These are phyloP conservation scores for Boletellus sp. DNA, from an alignment of 1,284 basidiomycete genomes.

Conservation along the genomic window DNA sequence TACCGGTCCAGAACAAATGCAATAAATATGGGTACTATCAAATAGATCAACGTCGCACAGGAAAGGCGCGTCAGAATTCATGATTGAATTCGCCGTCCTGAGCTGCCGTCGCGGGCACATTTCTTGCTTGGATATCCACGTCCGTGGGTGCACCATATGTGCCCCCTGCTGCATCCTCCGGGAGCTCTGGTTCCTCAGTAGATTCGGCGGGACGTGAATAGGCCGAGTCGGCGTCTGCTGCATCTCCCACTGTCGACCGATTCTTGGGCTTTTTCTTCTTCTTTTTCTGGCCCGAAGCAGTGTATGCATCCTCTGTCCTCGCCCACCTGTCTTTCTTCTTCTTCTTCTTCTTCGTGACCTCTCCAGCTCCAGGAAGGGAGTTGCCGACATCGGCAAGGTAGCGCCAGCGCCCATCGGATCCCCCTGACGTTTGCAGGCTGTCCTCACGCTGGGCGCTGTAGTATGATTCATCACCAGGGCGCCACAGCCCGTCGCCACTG, in stretches of 20 bases:
- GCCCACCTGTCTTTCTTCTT: slow-evolving; percentile 83
- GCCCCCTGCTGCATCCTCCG: slow-evolving; percentile 69
- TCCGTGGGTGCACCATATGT: slow-evolving; percentile 43
- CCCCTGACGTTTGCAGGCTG: slow-evolving; percentile 31
- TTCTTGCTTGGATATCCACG: slow-evolving; percentile 15
- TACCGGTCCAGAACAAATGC: not conserved
- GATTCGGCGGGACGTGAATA: slow-evolving; percentile 39
- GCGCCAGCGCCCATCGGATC: slow-evolving; percentile 59
- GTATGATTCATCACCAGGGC: slow-evolving; percentile 65
- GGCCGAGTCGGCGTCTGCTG: slow-evolving; percentile 44
- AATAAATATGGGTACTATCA: slow-evolving; percentile 12
- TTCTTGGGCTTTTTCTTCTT: slow-evolving; percentile 56
- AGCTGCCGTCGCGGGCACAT: slow-evolving; percentile 14
- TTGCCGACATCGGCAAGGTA: slow-evolving; percentile 82
- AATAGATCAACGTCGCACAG: not conserved
- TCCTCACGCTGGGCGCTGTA: slow-evolving; percentile 50
- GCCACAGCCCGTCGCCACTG: slow-evolving; percentile 59
- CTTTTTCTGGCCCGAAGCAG: slow-evolving; percentile 45
- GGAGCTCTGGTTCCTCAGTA: slow-evolving; percentile 45
- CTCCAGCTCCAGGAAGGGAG: slow-evolving; percentile 39
- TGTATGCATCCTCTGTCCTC: slow-evolving; percentile 77
- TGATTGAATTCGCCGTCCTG: slow-evolving; percentile 44
- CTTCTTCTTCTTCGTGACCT: slow-evolving; percentile 54
- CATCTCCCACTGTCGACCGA: slow-evolving; percentile 41
- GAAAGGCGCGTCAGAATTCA: slow-evolving; percentile 37